Evolutionary conservation across 345 rosid genomes (phyloP).

Genomic region (Punica granatum): DNA sequence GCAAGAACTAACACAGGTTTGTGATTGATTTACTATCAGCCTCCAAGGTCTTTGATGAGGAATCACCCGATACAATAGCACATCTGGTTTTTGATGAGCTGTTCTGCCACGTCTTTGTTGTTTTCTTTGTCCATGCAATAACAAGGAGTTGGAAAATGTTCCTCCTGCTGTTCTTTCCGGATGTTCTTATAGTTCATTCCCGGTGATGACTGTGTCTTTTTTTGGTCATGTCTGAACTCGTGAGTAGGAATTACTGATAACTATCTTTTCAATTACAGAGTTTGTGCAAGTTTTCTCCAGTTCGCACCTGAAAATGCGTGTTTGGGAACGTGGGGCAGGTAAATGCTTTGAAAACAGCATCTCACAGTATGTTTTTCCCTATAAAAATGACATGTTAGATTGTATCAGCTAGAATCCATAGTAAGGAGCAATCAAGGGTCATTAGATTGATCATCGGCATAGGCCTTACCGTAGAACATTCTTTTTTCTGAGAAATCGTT

Average conservation of each 20-base stretch:
- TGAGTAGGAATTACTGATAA: not conserved
- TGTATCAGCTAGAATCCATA: not conserved
- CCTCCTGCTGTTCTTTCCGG: not conserved
- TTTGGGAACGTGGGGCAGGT: constrained; percentile 99
- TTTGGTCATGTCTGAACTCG: not conserved
- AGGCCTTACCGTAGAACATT: not conserved
- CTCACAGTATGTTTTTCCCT: not conserved
- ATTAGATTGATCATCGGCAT: not conserved
- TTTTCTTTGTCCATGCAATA: not conserved
- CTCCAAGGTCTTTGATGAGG: not conserved
- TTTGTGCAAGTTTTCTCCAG: constrained; percentile 83
- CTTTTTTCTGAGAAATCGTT: not conserved
- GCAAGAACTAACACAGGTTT: constrained; percentile 93
- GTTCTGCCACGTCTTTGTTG: not conserved
- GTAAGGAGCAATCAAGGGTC: not conserved
- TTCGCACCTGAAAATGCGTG: constrained; percentile 89
- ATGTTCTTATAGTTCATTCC: not conserved
- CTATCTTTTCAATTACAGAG: constrained; percentile 40
- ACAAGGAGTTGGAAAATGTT: not conserved
- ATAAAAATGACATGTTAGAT: not conserved
- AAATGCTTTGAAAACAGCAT: constrained; percentile 8
- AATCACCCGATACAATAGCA: not conserved
- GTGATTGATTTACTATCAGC: constrained; percentile 8
- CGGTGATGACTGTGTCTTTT: not conserved
- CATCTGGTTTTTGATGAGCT: not conserved